Percentiles rank a stretch among this genome's conserved stretches.
Conservation (phyloP, 371 early-diverging fungal species). For the Mucor indicus region DNA sequence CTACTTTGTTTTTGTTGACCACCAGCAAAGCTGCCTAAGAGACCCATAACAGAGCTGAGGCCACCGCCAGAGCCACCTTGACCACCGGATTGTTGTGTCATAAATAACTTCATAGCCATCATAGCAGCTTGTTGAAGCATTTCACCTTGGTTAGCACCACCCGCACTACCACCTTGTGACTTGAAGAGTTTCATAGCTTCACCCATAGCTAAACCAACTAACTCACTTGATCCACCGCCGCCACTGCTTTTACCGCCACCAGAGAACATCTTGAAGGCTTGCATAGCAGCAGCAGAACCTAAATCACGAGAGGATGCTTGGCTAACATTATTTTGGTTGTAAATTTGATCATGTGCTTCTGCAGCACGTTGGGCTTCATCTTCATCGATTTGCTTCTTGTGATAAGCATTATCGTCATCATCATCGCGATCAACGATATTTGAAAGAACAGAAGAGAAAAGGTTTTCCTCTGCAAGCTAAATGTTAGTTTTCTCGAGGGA, state of each 20-base stretch:
- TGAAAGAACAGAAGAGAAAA: constrained; percentile 32
- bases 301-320: constrained; percentile 39
- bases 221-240: constrained; percentile 23
- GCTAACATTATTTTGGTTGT: constrained; percentile 25
- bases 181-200: constrained; percentile 49
- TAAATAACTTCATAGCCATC: constrained; percentile 29
- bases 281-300: constrained; percentile 48
- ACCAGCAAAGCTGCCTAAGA: too few relatives aligned
- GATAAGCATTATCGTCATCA: constrained; percentile 28
- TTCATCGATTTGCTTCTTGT: constrained; percentile 20
- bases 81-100: constrained; percentile 14
- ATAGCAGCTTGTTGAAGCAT: constrained; percentile 31
- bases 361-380: constrained; percentile 31
- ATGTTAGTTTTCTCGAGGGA: too few relatives aligned
- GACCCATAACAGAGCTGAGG: too few relatives aligned
- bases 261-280: constrained; percentile 49
- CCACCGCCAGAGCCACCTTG: not conserved
- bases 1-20: too few relatives aligned
- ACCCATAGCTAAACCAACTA: constrained; percentile 50
- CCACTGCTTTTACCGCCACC: constrained; percentile 25
- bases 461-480: constrained; percentile 21
- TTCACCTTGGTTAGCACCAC: constrained; percentile 20
- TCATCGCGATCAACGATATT: constrained; percentile 24
- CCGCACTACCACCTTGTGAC: constrained; percentile 17
- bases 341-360: constrained; percentile 35